Base-by-base conservation (phyloP, 2,329 filamentous ascomycete species). In the Sporothrix pallida region DNA sequence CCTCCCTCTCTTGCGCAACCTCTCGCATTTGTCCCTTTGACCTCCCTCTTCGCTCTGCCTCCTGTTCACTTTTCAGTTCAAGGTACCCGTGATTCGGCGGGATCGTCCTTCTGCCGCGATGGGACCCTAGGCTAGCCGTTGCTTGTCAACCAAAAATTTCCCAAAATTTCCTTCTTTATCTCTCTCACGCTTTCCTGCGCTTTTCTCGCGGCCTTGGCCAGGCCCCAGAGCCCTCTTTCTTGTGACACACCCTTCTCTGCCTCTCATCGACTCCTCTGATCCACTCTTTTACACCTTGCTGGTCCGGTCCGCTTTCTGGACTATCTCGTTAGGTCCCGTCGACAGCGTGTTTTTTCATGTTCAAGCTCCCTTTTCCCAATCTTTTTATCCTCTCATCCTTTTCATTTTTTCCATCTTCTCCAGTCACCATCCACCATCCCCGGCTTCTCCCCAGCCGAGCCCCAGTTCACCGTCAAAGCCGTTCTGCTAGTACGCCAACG, bases 261-360 rank as follows among this genome's bases (percentile, higher is more conserved):
- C 10, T 37, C n/a, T 46, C 44, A 37, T 50, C 52, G 56, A 46
- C 44, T 44, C 31, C 46, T 56, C 56, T 48, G 44, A 68, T 65
- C 72, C 72, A 70, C 72, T 46, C 65, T 23, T 44, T 31, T 73
- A 56, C 65, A 73, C 72, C 65, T 70, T 63, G 72, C 54, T 73
- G 72, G 72, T 26, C 42, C 63, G 44, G 63, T 26, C 63, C 63
- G 63, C 63, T 67, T 50, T 42, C 60, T 65, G 37, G 37, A 44
- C 56, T 37, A 46, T 65, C 60, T 65, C 37, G 37, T 46, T 46
- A 65, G 60, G 42, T 46, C 46, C 63, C 46, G 63, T 3, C 44
- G 8, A 44, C 63, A 67, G 63, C 15, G 63, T 67, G 12, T 4
- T 67, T 23, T 48, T n/a, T n/a, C 60, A 44, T 48, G 20, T 67